These are phyloP conservation scores for Aphelidium insulamus DNA, from an alignment of 371 early-diverging fungal species.

Conservation along the genomic window DNA sequence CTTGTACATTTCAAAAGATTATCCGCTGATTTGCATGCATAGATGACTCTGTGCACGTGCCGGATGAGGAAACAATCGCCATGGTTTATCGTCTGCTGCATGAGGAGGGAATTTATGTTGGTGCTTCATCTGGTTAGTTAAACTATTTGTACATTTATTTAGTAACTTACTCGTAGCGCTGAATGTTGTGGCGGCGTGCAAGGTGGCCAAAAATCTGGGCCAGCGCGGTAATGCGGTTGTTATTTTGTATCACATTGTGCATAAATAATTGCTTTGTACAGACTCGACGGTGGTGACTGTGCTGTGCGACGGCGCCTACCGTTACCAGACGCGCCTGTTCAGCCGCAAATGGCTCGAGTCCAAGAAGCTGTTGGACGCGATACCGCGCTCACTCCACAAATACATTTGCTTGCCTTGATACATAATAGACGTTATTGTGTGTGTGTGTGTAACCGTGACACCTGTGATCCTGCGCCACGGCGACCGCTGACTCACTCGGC, in stretches of 20 bases:
- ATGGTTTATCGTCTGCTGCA: slow-evolving; percentile 72
- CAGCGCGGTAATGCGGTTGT: slow-evolving; percentile 3
- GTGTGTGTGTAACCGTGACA: too few relatives aligned
- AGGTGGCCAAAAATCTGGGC: slow-evolving; percentile 68
- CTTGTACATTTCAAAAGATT: too few relatives aligned
- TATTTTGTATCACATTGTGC: neutral
- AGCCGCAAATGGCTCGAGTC: slow-evolving; percentile 61
- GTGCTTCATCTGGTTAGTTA: slow-evolving; percentile 79
- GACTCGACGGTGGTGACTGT: slow-evolving; percentile 57
- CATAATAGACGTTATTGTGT: too few relatives aligned
- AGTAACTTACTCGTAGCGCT: too few relatives aligned
- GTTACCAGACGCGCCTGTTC: slow-evolving; percentile 77
- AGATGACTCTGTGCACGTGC: slow-evolving; percentile 58
- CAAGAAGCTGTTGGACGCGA: slow-evolving; percentile 47
- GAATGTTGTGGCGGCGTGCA: slow-evolving; percentile 76
- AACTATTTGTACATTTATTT: too few relatives aligned
- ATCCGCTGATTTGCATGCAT: too few relatives aligned
- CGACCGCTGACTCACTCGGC: too few relatives aligned
- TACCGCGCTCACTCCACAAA: slow-evolving; percentile 62
- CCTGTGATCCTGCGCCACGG: too few relatives aligned
- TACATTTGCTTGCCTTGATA: slow-evolving; percentile 47
- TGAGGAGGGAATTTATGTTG: slow-evolving; percentile 81
- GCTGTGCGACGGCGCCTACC: slow-evolving; percentile 73
- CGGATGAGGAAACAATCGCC: slow-evolving; percentile 53
- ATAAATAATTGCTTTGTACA: slow-evolving; percentile 3